Evolutionary conservation across 2,329 filamentous ascomycete genomes (phyloP), one percentile per base, ranked within the genome.

Genomic region (Neospermospora avenae): DNA sequence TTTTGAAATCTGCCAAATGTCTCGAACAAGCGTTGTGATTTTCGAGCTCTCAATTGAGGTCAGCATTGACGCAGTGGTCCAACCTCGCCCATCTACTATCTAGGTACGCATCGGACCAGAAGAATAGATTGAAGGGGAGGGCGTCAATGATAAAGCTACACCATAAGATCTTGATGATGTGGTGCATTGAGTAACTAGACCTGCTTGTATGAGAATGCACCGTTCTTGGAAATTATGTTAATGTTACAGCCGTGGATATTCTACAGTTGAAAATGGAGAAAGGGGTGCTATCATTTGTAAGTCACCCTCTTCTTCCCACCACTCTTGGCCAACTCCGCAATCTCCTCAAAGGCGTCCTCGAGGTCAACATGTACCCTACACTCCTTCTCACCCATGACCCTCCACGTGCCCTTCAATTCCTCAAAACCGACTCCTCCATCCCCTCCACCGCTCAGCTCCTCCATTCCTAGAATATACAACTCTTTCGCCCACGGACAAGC

Each of bases 401-500:
- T 77, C 70, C 82, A 84, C 16, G 86, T 70, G 54, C 77, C 77
- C 55, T 74, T 77, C 61, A 84, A 65, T 57, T 87, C 83, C 28
- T 75, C 75, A 18, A 75, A 67, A 11, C 11, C 31, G 14, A 59
- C 11, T 1, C 42, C 51, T 2, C 11, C 39, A 8, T 42, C n/a
- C 4, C 4, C n/a, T 18, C 59, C 28, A 13, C 28, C 62, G 39
- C 62, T 65, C 41, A 76, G 67, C 7, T 46, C 42, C 46, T 76
- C 75, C 59, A 88, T 84, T 0, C 81, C 85, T 25, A 81, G 61
- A 73, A 88, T 77, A 45, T 84, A 74, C 51, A 85, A 78, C 39
- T 80, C 77, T 70, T 89, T 88, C 1, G 78, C 80, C 85, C 86
- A 89, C 0, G 87, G 87, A 67, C 86, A 78, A 16, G 77, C 74